These are phyloP conservation scores for Alternaria burnsii DNA, from an alignment of 2,329 filamentous ascomycete species.

Conservation along the genomic window DNA sequence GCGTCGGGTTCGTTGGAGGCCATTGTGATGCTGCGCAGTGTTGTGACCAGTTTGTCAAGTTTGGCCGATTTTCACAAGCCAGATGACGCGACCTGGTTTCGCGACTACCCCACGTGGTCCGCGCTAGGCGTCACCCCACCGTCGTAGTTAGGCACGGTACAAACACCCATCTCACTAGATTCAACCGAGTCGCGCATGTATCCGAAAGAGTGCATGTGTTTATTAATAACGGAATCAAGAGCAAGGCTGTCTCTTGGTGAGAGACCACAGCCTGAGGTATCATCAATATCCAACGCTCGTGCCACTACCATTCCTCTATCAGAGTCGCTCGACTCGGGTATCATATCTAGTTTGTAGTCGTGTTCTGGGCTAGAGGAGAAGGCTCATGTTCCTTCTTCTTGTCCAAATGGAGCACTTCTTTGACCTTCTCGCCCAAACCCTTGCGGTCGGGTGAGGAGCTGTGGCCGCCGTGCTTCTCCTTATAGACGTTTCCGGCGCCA, in stretches of 20 bases:
- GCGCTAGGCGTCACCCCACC: conserved; percentile 19
- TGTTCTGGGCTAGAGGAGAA: conserved; percentile 37
- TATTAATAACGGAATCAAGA: conserved; percentile 7
- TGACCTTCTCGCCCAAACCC: conserved; percentile 56
- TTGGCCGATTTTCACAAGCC: conserved; percentile 17
- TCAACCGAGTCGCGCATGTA: background rate
- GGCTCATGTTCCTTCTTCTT: conserved; percentile 47
- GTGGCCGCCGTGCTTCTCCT: conserved; percentile 59
- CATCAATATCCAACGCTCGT: conserved; percentile 17
- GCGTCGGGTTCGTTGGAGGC: conserved; percentile 26
- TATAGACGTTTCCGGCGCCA: conserved; percentile 58
- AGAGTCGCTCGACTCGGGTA: conserved; percentile 25
- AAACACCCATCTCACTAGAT: background rate
- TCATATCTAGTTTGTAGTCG: conserved; percentile 32
- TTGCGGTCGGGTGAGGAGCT: conserved; percentile 48
- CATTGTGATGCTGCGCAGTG: conserved; percentile 23
- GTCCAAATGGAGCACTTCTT: conserved; percentile 51
- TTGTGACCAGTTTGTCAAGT: conserved; percentile 1
- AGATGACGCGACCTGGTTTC: conserved; percentile 30
- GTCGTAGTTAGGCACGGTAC: conserved; percentile 16
- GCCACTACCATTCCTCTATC: conserved; percentile 17
- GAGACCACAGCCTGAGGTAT: conserved; percentile 21
- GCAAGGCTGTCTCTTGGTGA: conserved; percentile 13
- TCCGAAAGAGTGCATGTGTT: conserved; percentile 14
- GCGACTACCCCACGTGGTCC: conserved; percentile 25